Base-by-base conservation (phyloP, 768 basidiomycete genomes). In the Lyophyllum atratum region DNA sequence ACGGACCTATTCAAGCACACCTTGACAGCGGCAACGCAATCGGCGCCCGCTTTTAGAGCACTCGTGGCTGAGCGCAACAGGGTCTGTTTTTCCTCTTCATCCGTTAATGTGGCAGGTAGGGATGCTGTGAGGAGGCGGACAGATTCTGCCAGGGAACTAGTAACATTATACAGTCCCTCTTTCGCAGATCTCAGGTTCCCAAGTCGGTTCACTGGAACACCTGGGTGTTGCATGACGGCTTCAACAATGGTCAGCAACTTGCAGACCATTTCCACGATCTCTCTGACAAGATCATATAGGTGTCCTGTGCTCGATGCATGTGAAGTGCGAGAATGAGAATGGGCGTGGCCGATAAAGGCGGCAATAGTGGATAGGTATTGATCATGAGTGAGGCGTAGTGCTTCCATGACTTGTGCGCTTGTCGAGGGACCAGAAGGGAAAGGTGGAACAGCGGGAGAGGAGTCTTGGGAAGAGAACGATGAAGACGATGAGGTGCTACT, bases 291-390 rank as follows among this genome's bases (percentile, higher is more conserved):
- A 63, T 98, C 95, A 67, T 97, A 95, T 72, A 98, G 81, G 63
- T 94, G 90, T 1, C 93, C 95, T 15, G 94, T 95, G 58, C 89
- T 93, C 5, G 93, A 92, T 0, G 96, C 93, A 72, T 98, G 95
- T 26, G 92, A 92, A 39, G 84, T 80, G 44, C 92, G 87, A 21
- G 92, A 88, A 77, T 98, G 92, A 15, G 92, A 92, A 66, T 98
- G 96, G 1, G 94, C 92, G 68, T 98, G 95, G 1, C 95, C 96
- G 64, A 99, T 97, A 70, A 99, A 95, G 6, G 95, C 96, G 21
- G 97, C 95, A 67, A 97, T 93, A 19, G 93, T 92, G 4, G 93
- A 96, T 11, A 98, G 79, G 65, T 95, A 90, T 48, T 89, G 84
- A 67, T 97, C 95, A 68, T 97, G 94, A 14, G 92, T 92, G 59